These are phyloP conservation scores for Trichoderma parareesei DNA, from an alignment of 495 filamentous ascomycete genomes.

Conservation along the genomic window DNA sequence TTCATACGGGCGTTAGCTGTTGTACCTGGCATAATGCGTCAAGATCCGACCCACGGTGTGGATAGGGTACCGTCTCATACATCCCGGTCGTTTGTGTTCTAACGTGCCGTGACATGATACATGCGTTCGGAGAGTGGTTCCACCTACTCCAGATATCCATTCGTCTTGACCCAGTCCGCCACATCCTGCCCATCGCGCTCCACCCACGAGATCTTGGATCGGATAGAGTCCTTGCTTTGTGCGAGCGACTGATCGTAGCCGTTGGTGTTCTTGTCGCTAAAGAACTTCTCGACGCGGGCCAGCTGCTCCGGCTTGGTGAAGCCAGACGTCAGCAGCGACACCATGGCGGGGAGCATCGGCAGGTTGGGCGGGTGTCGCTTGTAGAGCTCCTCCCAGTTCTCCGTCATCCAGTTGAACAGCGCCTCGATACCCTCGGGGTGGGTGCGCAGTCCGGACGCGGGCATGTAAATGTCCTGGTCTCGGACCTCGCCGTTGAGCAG, in stretches of 20 bases:
- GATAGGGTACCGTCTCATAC: too few species aligned
- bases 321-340: constrained; percentile 53
- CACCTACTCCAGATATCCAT: constrained; percentile 40
- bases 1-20: too few species aligned
- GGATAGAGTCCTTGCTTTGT: constrained; percentile 72
- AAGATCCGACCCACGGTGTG: too few species aligned
- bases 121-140: not conserved
- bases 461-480: constrained; percentile 74
- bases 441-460: constrained; percentile 57
- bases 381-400: constrained; percentile 64
- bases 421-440: constrained; percentile 63
- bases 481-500: constrained; percentile 43
- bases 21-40: too few species aligned
- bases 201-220: constrained; percentile 68
- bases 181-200: constrained; percentile 59
- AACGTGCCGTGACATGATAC: not conserved
- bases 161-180: constrained; percentile 60
- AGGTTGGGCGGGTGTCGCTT: constrained; percentile 68
- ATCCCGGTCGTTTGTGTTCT: not conserved
- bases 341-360: constrained; percentile 81
- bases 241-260: constrained; percentile 72
- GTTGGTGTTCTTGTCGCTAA: constrained; percentile 68
- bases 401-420: constrained; percentile 77
- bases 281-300: constrained; percentile 74
- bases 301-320: constrained; percentile 64